These are phyloP conservation scores for Pelagophyceae sp. DNA, from an alignment of 352 stramenopile genomes.

Conservation along the genomic window DNA sequence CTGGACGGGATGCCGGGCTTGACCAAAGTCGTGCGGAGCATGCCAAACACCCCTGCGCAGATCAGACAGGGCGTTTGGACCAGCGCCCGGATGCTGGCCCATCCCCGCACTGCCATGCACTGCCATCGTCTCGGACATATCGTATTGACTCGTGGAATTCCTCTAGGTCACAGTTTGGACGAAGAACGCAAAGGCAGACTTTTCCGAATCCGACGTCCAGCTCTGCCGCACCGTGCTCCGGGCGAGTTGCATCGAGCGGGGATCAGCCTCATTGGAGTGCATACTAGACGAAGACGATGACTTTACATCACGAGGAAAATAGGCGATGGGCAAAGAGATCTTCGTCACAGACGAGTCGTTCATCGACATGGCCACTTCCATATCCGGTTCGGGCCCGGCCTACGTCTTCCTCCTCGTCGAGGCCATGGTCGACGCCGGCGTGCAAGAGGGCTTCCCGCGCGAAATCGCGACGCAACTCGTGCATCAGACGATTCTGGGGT, in stretches of 20 bases:
- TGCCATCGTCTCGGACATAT: no score
- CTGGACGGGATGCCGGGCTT: conserved; percentile 53
- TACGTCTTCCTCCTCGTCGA: conserved; percentile 79
- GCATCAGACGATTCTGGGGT: conserved; percentile 82
- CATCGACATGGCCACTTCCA: conserved; percentile 83
- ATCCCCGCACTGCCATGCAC: no score
- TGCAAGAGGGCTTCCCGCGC: conserved; percentile 67
- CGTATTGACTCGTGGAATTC: no score
- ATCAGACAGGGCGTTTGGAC: conserved; percentile 81
- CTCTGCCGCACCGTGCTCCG: conserved; percentile 32
- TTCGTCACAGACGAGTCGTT: conserved; percentile 86
- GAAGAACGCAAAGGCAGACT: conserved; percentile 48
- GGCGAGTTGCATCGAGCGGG: conserved; percentile 45
- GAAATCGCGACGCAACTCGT: conserved; percentile 83
- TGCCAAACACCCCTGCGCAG: conserved; percentile 90
- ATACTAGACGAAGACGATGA: conserved; percentile 44
- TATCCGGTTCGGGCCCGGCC: conserved; percentile 74
- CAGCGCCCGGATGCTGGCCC: no score
- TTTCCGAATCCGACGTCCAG: conserved; percentile 60
- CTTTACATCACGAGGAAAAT: conserved; percentile 50
- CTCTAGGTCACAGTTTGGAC: conserved; percentile 91
- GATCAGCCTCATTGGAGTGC: conserved; percentile 53
- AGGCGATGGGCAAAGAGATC: conserved; percentile 78
- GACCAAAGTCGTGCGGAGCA: conserved; percentile 74
- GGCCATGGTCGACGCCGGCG: conserved; percentile 60